phyloP scores from a whole-genome alignment of 2,329 filamentous ascomycete genomes.

The Podosphaera fusca region DNA sequence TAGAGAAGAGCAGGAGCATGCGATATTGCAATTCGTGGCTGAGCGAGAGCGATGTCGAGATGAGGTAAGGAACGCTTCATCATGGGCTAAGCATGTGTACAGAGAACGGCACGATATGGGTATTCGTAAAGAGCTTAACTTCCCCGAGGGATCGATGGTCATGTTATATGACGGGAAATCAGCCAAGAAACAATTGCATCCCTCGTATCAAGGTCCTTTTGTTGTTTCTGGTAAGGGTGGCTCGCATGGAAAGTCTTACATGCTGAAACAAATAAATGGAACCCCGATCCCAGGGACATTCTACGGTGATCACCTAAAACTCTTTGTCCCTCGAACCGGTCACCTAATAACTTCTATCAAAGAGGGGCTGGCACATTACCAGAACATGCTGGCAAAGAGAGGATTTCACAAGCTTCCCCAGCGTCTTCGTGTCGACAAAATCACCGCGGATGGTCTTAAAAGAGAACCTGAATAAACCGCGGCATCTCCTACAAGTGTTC shows the following conservation, averaged over 20 bases:
- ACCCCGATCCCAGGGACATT: neutral
- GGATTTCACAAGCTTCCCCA: neutral
- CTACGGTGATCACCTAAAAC: neutral
- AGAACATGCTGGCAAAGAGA: neutral
- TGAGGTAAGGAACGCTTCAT: neutral
- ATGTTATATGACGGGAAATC: conserved; percentile 1
- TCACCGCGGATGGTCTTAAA: neutral
- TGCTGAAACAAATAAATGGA: neutral
- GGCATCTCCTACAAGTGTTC: too few species aligned
- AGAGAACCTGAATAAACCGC: neutral
- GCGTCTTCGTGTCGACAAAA: neutral
- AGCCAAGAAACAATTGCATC: neutral
- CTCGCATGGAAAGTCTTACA: neutral
- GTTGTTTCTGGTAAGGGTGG: neutral
- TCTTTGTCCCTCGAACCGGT: neutral
- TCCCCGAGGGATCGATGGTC: neutral
- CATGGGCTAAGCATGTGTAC: neutral
- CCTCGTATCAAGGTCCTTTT: neutral
- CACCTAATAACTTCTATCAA: neutral
- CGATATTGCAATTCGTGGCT: neutral
- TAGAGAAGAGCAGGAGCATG: neutral
- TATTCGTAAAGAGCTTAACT: neutral
- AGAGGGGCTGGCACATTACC: neutral
- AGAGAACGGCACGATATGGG: neutral
- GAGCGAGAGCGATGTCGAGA: neutral